phyloP scores from a whole-genome alignment of 1,284 basidiomycete species.

The Rhodotorula glutinis region DNA sequence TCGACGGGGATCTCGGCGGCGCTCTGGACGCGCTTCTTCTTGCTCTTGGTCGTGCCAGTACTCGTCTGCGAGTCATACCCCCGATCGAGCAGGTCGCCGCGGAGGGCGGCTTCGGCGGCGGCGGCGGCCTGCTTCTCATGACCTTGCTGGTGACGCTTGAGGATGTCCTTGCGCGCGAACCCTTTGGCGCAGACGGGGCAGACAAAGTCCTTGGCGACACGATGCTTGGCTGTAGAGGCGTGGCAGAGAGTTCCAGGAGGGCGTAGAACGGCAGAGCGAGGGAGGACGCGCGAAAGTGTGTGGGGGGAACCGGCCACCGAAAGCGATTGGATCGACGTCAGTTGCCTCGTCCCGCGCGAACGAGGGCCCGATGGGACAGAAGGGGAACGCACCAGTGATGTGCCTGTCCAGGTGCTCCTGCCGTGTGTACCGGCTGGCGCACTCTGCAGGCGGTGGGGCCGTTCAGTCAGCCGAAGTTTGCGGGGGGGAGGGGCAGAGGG shows the following conservation, averaged over 20 bases:
- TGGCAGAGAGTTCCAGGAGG: too few species aligned
- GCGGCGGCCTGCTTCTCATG: constrained; percentile 32
- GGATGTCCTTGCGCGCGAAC: constrained; percentile 39
- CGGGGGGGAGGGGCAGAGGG: not conserved
- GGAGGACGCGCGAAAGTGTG: not conserved
- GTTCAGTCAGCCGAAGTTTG: not conserved
- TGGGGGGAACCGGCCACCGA: constrained; percentile 2
- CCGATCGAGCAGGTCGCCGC: constrained; percentile 19
- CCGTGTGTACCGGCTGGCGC: constrained; percentile 19
- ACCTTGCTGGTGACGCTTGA: constrained; percentile 33
- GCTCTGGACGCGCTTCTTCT: constrained; percentile 20
- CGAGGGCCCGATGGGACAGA: not conserved
- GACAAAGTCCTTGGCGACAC: constrained; percentile 36
- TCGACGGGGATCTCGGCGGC: constrained; percentile 14
- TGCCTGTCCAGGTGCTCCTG: constrained; percentile 37
- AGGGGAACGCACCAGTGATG: constrained; percentile 17
- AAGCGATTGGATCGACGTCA: not conserved
- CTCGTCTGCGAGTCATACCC: constrained; percentile 10
- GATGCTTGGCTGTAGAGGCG: constrained; percentile 21
- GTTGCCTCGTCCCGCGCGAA: too few species aligned
- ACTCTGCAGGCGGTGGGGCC: constrained; percentile 5
- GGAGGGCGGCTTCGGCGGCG: constrained; percentile 23
- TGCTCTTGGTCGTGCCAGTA: constrained; percentile 8
- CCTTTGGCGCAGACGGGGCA: constrained; percentile 38
- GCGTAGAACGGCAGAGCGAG: not conserved